phyloP scores from a whole-genome alignment of 345 rosid genomes.

The Brassica rapa region DNA sequence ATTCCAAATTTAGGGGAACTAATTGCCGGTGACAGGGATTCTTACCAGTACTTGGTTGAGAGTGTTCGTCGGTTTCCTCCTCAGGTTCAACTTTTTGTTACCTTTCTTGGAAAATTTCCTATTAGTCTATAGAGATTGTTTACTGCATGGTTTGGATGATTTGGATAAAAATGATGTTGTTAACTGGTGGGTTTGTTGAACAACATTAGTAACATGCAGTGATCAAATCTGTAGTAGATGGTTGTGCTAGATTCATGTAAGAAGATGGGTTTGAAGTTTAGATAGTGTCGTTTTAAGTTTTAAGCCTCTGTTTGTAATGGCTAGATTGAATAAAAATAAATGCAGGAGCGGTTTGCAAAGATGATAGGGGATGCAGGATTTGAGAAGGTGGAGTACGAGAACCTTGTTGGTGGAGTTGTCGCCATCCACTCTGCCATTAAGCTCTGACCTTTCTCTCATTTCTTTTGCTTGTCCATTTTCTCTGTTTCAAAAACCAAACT shows the following conservation, averaged over 20 bases:
- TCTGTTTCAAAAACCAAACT: constrained; percentile 7
- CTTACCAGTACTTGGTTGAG: constrained; percentile 93
- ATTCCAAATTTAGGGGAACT: constrained; percentile 84
- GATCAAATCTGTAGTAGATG: constrained; percentile 14
- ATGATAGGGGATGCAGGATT: constrained; percentile 94
- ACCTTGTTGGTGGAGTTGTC: constrained; percentile 91
- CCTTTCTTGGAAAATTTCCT: background rate
- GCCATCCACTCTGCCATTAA: constrained; percentile 88
- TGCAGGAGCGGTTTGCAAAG: constrained; percentile 79
- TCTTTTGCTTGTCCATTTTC: background rate
- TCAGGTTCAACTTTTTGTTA: constrained; percentile 49
- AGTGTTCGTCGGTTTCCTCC: constrained; percentile 90
- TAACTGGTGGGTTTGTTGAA: background rate
- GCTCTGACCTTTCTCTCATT: constrained; percentile 36
- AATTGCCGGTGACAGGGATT: constrained; percentile 76
- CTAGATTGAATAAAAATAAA: background rate
- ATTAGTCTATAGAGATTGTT: background rate
- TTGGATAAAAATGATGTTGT: background rate
- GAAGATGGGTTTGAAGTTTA: background rate
- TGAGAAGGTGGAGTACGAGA: constrained; percentile 92
- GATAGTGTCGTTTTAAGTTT: background rate
- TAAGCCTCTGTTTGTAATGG: background rate
- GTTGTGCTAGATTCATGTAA: background rate
- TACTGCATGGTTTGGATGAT: background rate
- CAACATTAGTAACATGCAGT: background rate